These are phyloP conservation scores for Rhizoctonia solani DNA, from an alignment of 1,284 basidiomycete species.

Conservation along the genomic window DNA sequence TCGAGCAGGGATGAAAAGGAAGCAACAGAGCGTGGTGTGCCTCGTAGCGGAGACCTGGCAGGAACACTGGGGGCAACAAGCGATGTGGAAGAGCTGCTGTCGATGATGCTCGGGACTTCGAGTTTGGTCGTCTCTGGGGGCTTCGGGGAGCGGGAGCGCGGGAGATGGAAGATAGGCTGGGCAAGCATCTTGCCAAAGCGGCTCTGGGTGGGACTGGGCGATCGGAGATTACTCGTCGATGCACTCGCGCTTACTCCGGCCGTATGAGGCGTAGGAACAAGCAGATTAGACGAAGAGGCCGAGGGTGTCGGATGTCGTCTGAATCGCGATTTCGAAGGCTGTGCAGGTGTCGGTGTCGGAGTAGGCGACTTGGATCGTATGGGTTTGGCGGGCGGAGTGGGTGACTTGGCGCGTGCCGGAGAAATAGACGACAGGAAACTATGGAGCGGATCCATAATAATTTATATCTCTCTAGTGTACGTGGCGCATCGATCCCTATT, in stretches of 20 bases:
- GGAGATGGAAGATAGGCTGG: conserved; percentile 24
- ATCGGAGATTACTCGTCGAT: conserved; percentile 21
- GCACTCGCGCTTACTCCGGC: neutral
- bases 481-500: too few species aligned
- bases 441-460: conserved; percentile 13
- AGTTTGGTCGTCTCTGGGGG: neutral
- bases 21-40: conserved; percentile 25
- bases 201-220: neutral
- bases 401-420: neutral
- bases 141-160: conserved; percentile 20
- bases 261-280: neutral
- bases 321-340: neutral
- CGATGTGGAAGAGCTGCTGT: too few species aligned
- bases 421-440: conserved; percentile 4
- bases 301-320: conserved; percentile 6
- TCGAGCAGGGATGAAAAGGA: conserved; percentile 12
- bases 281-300: conserved; percentile 8
- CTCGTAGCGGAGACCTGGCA: conserved; percentile 15
- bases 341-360: neutral
- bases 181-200: conserved; percentile 12
- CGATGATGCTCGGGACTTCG: too few species aligned
- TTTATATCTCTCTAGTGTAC: too few species aligned
- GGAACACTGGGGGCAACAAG: conserved; percentile 4
- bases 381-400: neutral
- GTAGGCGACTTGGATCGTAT: neutral